Conservation (phyloP, 2,329 filamentous ascomycete species). For the Diaporthe caulivora region DNA sequence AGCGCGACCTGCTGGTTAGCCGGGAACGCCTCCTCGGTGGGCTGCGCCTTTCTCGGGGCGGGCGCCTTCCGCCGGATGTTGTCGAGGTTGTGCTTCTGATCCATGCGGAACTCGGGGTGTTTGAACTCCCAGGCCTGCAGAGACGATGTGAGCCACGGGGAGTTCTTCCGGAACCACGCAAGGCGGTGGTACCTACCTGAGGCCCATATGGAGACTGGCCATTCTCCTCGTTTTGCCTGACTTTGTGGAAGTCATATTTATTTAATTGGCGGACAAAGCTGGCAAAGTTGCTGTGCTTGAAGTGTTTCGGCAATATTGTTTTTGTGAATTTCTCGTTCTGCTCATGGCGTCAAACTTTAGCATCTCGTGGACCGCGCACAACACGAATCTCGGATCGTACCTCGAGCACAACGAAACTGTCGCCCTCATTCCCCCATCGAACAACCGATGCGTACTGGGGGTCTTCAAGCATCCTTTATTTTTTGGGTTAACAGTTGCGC, state of each 20-base stretch:
- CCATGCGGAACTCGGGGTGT: conserved; percentile 94
- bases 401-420: conserved; percentile 97
- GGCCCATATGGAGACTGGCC: conserved; percentile 84
- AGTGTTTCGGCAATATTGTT: conserved; percentile 95
- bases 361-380: conserved; percentile 18
- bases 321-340: conserved; percentile 99
- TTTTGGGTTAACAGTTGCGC: conserved; percentile 44
- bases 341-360: conserved; percentile 42
- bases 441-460: conserved; percentile 93
- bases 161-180: conserved; percentile 5
- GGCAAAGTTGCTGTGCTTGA: conserved; percentile 99
- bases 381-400: conserved; percentile 61
- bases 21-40: conserved; percentile 77
- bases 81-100: conserved; percentile 96
- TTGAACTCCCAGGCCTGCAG: conserved; percentile 92
- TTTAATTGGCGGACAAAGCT: conserved; percentile 96
- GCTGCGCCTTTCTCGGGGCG: conserved; percentile 81
- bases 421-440: conserved; percentile 93
- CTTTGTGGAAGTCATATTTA: conserved; percentile 99
- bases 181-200: conserved; percentile 65
- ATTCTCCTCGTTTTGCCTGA: conserved; percentile 89
- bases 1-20: conserved; percentile 87
- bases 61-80: conserved; percentile 97
- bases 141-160: conserved; percentile 45
- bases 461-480: conserved; percentile 90